These are phyloP conservation scores for Neocucurbitaria cava DNA, from an alignment of 2,329 filamentous ascomycete genomes.

Conservation along the genomic window DNA sequence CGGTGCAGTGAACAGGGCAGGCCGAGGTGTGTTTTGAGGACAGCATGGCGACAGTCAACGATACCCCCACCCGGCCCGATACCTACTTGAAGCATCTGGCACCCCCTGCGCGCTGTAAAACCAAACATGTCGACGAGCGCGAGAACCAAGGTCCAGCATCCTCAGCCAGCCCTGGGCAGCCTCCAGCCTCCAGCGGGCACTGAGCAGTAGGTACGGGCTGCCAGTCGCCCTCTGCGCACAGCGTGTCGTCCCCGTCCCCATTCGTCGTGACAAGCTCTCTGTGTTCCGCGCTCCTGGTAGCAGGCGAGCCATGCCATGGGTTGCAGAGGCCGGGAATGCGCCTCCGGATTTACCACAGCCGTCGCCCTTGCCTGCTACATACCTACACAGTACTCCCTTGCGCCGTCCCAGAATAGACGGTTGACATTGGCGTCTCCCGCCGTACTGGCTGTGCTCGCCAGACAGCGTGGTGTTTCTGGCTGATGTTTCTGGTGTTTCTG, in stretches of 20 bases:
- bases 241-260: not conserved
- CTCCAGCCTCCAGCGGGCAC: too few relatives aligned
- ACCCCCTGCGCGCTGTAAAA: conserved; percentile 30
- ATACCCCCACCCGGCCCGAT: conserved; percentile 34
- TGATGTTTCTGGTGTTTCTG: conserved; percentile 18
- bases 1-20: conserved; percentile 30
- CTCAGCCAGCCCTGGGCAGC: conserved; percentile 25
- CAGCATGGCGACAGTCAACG: conserved; percentile 33
- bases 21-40: conserved; percentile 31
- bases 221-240: conserved; percentile 1
- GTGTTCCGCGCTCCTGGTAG: conserved; percentile 28
- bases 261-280: conserved; percentile 1
- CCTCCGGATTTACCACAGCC: conserved; percentile 13
- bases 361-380: conserved; percentile 13
- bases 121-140: conserved; percentile 24
- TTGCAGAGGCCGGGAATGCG: conserved; percentile 16
- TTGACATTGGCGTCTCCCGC: conserved; percentile 7
- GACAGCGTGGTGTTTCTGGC: conserved; percentile 11
- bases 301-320: conserved; percentile 7
- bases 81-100: conserved; percentile 12
- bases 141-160: conserved; percentile 4
- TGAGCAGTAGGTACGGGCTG: conserved; percentile 6
- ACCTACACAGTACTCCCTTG: too few relatives aligned
- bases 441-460: not conserved
- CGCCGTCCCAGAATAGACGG: conserved; percentile 15